phyloP scores from a whole-genome alignment of 176 grass and related monocot genomes.

The Phragmites australis region DNA sequence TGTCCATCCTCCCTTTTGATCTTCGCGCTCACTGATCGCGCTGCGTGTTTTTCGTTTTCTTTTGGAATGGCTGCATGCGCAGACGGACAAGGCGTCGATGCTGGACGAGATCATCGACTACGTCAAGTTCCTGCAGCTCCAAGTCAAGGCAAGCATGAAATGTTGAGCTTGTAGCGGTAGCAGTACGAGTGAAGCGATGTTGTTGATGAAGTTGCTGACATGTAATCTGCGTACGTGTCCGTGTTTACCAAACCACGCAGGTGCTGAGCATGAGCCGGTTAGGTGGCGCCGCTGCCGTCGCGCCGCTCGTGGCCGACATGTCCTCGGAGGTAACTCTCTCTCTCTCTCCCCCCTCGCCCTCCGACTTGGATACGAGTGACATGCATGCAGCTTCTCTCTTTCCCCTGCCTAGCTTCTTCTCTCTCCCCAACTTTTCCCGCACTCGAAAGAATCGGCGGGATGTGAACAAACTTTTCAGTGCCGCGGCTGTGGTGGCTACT shows the following conservation, averaged over 20 bases:
- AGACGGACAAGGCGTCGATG: constrained; percentile 94
- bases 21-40: neutral
- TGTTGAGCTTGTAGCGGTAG: neutral
- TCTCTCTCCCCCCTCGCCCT: neutral
- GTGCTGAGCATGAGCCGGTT: constrained; percentile 97
- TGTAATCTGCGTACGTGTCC: neutral
- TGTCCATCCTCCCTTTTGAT: neutral
- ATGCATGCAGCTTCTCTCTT: constrained; percentile 2
- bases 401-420: neutral
- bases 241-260: constrained; percentile 43
- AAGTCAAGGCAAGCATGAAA: constrained; percentile 71
- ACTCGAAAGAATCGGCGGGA: constrained; percentile 58
- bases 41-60: neutral
- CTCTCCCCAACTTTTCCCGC: constrained; percentile 20
- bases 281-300: constrained; percentile 88
- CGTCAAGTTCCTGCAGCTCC: constrained; percentile 83
- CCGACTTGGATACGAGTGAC: constrained; percentile 2
- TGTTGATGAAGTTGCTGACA: constrained; percentile 22
- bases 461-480: constrained; percentile 57
- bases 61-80: neutral
- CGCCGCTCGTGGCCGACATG: constrained; percentile 90
- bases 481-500: constrained; percentile 51
- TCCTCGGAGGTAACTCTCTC: constrained; percentile 72
- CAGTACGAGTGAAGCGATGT: neutral
- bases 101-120: constrained; percentile 99